These are phyloP conservation scores for Jatropha podagrica DNA, from an alignment of 441 rosid genomes.

Conservation along the genomic window DNA sequence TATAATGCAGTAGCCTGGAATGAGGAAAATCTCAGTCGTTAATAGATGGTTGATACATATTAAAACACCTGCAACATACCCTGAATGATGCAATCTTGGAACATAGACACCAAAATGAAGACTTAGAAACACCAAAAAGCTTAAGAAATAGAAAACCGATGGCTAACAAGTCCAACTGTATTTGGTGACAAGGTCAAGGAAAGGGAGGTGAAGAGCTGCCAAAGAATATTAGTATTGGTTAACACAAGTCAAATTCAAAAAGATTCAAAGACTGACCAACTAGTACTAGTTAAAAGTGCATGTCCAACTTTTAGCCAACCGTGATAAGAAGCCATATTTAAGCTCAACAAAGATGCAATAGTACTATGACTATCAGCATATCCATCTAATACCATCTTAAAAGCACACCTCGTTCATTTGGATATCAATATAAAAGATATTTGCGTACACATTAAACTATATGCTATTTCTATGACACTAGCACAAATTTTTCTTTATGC, in stretches of 20 bases:
- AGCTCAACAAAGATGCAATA: not conserved
- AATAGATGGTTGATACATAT: not conserved
- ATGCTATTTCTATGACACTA: not conserved
- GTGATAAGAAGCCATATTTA: not conserved
- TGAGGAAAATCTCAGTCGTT: conserved; percentile 14
- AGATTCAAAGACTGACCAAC: not conserved
- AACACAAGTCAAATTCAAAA: not conserved
- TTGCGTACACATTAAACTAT: not conserved
- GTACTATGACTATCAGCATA: not conserved
- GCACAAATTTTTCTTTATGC: not conserved
- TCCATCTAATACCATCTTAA: not conserved
- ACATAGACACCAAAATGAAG: conserved; percentile 1
- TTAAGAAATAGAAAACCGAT: not conserved
- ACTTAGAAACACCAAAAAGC: not conserved
- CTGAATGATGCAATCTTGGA: not conserved
- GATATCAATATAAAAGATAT: not conserved
- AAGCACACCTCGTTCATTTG: not conserved
- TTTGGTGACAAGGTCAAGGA: not conserved
- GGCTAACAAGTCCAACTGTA: not conserved
- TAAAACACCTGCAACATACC: not conserved
- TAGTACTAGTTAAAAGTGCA: not conserved
- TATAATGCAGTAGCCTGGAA: conserved; percentile 91
- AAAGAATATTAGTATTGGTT: not conserved
- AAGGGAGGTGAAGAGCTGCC: not conserved
- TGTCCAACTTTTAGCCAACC: not conserved